Evolutionary conservation across 106 monocot species (phyloP).

Genomic region (Platanthera zijinensis): DNA sequence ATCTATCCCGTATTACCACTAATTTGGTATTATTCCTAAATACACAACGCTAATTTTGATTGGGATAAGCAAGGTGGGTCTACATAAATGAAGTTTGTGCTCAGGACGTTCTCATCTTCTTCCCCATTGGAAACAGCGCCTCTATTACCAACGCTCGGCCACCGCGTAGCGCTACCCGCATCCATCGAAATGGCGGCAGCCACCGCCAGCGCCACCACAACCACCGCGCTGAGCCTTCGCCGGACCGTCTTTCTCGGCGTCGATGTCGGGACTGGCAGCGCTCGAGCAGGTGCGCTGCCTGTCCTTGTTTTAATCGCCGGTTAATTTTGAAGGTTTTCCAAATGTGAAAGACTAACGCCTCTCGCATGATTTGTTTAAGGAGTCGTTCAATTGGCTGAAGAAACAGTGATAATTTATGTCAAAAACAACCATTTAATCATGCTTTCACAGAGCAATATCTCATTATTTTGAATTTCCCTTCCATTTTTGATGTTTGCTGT

Average conservation of each 20-base stretch:
- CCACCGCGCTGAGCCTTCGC: conserved; percentile 3
- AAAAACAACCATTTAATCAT: not conserved
- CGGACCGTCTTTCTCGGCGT: conserved; percentile 75
- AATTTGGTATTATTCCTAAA: too few species aligned
- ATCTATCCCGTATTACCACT: too few species aligned
- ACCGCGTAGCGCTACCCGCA: conserved; percentile 5
- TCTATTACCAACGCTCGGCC: conserved; percentile 1
- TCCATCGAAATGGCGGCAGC: conserved; percentile 22
- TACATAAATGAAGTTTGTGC: not conserved
- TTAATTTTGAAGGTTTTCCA: not conserved
- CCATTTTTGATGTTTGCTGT: not conserved
- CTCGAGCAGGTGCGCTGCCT: conserved; percentile 62
- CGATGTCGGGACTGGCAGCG: conserved; percentile 98
- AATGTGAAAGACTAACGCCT: not conserved
- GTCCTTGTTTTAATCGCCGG: not conserved
- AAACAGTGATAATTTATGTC: not conserved
- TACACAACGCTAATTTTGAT: too few species aligned
- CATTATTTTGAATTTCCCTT: not conserved
- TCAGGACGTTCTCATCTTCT: not conserved
- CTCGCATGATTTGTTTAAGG: not conserved
- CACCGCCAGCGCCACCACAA: not conserved
- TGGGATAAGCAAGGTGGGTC: not conserved
- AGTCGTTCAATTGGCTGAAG: not conserved
- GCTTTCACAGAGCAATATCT: not conserved
- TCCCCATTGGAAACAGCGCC: conserved; percentile 5